Evolutionary conservation across 2,329 filamentous ascomycete species (phyloP).

Genomic region (Penicillium sp.): DNA sequence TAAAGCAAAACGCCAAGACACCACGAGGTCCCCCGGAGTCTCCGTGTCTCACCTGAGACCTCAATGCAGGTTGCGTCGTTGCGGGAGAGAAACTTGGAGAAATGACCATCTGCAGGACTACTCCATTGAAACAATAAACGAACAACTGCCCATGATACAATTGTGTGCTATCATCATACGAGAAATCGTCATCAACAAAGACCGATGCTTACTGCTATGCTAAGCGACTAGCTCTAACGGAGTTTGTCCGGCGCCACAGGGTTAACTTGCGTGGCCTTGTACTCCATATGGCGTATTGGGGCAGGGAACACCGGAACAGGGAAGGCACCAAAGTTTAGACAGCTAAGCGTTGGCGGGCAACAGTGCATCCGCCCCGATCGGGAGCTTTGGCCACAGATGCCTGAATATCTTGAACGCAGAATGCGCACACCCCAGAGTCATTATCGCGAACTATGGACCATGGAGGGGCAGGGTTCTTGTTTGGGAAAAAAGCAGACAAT

Average conservation of each 20-base stretch:
- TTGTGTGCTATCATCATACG: no score
- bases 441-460: not conserved
- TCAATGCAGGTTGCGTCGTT: not conserved
- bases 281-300: not conserved
- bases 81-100: not conserved
- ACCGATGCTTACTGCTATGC: not conserved
- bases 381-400: not conserved
- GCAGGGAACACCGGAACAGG: no score
- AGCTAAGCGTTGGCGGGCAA: not conserved
- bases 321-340: not conserved
- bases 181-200: not conserved
- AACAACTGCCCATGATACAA: not conserved
- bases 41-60: not conserved
- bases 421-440: not conserved
- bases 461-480: not conserved
- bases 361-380: not conserved
- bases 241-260: not conserved
- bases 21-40: not conserved
- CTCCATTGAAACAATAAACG: not conserved
- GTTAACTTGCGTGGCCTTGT: not conserved
- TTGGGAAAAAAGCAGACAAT: not conserved
- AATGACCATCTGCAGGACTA: not conserved
- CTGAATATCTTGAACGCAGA: not conserved
- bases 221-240: not conserved
- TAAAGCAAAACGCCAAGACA: slow-evolving; percentile 1